Evolutionary conservation across 352 stramenopile genomes (phyloP).

Genomic region (Phytophthora cactorum): DNA sequence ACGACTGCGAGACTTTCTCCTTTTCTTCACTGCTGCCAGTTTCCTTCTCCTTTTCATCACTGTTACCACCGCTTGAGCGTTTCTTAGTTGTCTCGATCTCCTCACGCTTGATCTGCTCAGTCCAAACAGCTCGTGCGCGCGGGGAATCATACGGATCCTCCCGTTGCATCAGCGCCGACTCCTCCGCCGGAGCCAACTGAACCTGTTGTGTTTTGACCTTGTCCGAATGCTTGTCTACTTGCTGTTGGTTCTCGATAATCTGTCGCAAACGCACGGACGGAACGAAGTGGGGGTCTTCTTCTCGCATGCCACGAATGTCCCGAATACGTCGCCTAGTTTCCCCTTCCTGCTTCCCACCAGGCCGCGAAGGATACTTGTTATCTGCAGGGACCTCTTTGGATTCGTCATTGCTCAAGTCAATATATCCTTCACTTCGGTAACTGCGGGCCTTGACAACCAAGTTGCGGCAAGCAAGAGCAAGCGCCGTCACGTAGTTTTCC

Average conservation of each 20-base stretch:
- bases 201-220: background rate
- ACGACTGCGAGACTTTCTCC: slow-evolving; percentile 4
- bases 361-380: slow-evolving; percentile 2
- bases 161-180: slow-evolving; percentile 29
- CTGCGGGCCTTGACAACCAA: slow-evolving; percentile 34
- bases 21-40: slow-evolving; percentile 1
- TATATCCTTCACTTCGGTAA: slow-evolving; percentile 21
- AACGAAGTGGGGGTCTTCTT: slow-evolving; percentile 64
- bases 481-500: slow-evolving; percentile 72
- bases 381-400: background rate
- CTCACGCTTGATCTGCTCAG: slow-evolving; percentile 21
- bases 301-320: slow-evolving; percentile 69
- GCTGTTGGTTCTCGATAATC: slow-evolving; percentile 41
- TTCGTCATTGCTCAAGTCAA: slow-evolving; percentile 15
- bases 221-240: background rate
- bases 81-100: slow-evolving; percentile 11
- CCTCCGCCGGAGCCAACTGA: slow-evolving; percentile 7
- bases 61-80: background rate
- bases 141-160: slow-evolving; percentile 25
- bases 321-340: slow-evolving; percentile 57
- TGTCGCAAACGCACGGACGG: slow-evolving; percentile 48
- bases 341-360: slow-evolving; percentile 14
- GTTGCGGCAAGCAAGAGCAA: slow-evolving; percentile 45
- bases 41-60: slow-evolving; percentile 7
- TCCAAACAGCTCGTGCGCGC: slow-evolving; percentile 1